Conservation (phyloP, 441 rosid species). For the Codiaeum variegatum region DNA sequence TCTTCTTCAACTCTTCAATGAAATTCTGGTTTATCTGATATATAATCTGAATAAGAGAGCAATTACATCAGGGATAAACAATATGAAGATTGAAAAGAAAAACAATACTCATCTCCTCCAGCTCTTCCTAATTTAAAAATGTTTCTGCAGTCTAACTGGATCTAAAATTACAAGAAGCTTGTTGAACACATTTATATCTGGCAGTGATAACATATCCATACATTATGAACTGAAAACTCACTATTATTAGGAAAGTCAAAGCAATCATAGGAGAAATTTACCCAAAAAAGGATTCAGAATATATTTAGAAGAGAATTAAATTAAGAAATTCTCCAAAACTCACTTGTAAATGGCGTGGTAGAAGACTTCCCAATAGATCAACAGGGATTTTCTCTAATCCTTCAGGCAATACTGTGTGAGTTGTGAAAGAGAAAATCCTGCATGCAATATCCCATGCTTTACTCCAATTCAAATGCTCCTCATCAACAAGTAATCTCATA, state of each 20-base stretch:
- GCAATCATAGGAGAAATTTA: not conserved
- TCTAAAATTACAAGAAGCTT: not conserved
- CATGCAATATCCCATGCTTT: slow-evolving; percentile 41
- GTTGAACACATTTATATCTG: not conserved
- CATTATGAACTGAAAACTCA: not conserved
- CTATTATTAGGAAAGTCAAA: not conserved
- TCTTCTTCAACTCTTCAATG: slow-evolving; percentile 47
- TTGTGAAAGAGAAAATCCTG: slow-evolving; percentile 48
- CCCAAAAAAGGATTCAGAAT: not conserved
- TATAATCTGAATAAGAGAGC: slow-evolving; percentile 38
- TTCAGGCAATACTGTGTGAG: slow-evolving; percentile 47
- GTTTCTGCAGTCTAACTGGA: not conserved
- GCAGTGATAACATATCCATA: not conserved
- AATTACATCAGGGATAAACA: slow-evolving; percentile 7
- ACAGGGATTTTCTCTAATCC: slow-evolving; percentile 51
- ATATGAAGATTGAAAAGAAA: not conserved
- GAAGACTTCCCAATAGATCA: slow-evolving; percentile 43
- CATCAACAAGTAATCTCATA: slow-evolving; percentile 51
- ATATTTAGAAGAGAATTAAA: not conserved
- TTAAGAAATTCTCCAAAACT: slow-evolving; percentile 14
- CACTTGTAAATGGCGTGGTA: slow-evolving; percentile 60
- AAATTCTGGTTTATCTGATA: slow-evolving; percentile 44
- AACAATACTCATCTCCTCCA: not conserved
- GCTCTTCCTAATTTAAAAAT: slow-evolving; percentile 1
- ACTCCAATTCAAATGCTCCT: slow-evolving; percentile 41